phyloP scores from a whole-genome alignment of 768 basidiomycete species.

The Leccinellum albellum region DNA sequence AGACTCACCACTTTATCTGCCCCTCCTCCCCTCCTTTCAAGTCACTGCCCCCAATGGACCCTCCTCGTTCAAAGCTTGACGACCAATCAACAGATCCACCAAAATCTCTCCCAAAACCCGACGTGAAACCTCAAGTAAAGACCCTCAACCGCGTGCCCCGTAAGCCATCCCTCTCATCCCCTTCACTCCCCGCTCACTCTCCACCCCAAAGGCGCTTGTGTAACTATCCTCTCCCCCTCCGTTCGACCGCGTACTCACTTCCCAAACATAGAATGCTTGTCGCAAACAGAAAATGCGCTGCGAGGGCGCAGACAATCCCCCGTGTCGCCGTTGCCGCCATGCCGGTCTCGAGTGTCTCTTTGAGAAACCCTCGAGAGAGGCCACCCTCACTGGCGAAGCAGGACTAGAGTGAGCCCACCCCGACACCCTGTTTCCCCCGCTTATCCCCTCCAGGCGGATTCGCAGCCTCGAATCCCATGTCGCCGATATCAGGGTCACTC shows the following conservation, averaged over 20 bases:
- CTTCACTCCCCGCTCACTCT: constrained; percentile 13
- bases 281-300: constrained; percentile 97
- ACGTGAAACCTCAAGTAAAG: constrained; percentile 69
- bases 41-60: constrained; percentile 26
- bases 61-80: constrained; percentile 44
- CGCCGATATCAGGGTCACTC: constrained; percentile 71
- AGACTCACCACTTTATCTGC: constrained; percentile 8
- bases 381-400: constrained; percentile 83
- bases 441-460: constrained; percentile 63
- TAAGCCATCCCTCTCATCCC: constrained; percentile 27
- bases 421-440: not conserved
- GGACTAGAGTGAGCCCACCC: constrained; percentile 70
- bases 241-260: constrained; percentile 8
- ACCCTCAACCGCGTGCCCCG: constrained; percentile 85
- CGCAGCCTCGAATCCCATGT: constrained; percentile 86
- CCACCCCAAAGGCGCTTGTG: not conserved
- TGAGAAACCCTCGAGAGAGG: constrained; percentile 88
- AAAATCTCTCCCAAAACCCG: constrained; percentile 47
- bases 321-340: constrained; percentile 90
- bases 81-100: constrained; percentile 39
- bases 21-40: not conserved
- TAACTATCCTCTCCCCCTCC: not conserved
- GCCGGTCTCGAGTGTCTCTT: constrained; percentile 90
- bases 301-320: constrained; percentile 93
- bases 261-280: constrained; percentile 73